Evolutionary conservation across 2,329 filamentous ascomycete species (phyloP).

Genomic region (Aspergillus chevalieri): DNA sequence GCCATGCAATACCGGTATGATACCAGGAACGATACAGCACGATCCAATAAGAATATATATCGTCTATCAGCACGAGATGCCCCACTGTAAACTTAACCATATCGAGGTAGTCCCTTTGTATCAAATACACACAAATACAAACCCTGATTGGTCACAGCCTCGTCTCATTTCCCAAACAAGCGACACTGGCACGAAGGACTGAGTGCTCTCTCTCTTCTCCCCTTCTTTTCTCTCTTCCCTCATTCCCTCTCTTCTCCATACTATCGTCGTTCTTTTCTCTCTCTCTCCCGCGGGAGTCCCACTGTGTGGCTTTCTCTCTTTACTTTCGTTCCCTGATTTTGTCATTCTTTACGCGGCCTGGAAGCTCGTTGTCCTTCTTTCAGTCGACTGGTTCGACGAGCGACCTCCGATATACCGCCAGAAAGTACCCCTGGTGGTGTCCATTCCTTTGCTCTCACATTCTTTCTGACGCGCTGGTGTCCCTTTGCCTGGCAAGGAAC

Average conservation of each 20-base stretch:
- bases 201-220: slow-evolving; percentile 2
- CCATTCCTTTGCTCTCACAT: slow-evolving; percentile 12
- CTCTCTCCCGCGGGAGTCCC: slow-evolving; percentile 7
- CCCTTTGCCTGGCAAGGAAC: slow-evolving; percentile 1
- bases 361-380: slow-evolving; percentile 34
- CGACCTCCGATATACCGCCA: slow-evolving; percentile 13
- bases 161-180: slow-evolving; percentile 8
- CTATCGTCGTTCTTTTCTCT: slow-evolving; percentile 9
- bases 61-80: neutral
- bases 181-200: neutral
- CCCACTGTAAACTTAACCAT: neutral
- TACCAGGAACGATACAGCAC: slow-evolving; percentile 19
- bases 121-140: slow-evolving; percentile 1
- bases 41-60: slow-evolving; percentile 5
- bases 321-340: slow-evolving; percentile 7
- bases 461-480: slow-evolving; percentile 19
- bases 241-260: slow-evolving; percentile 3
- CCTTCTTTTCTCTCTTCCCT: slow-evolving; percentile 5
- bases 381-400: slow-evolving; percentile 7
- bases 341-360: slow-evolving; percentile 17
- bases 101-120: slow-evolving; percentile 3
- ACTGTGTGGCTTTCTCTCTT: slow-evolving; percentile 5
- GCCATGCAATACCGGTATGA: slow-evolving; percentile 9
- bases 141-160: slow-evolving; percentile 9
- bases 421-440: slow-evolving; percentile 9